Evolutionary conservation across 1,284 basidiomycete genomes (phyloP), one percentile per base, ranked within the genome.

Genomic region (Trichosporon sp.): DNA sequence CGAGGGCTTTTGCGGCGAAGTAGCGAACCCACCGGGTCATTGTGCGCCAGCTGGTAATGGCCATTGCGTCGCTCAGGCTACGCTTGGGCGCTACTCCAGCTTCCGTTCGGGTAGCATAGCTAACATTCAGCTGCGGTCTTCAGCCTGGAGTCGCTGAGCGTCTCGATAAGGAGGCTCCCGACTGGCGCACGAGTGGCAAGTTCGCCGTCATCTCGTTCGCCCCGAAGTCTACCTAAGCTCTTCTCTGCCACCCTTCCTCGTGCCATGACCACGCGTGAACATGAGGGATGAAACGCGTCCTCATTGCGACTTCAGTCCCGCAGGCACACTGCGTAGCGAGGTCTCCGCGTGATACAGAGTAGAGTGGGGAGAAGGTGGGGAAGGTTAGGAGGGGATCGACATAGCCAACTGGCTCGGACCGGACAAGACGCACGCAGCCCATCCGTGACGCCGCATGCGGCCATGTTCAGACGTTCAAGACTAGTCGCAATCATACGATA

Each of bases 161-260:
- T 14, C 67, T 83, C 31, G 77, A 82, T 64, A 74, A 75, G 40
- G 76, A 79, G 66, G 75, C 79, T 4, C 61, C 61, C 37, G 73
- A 78, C 46, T 84, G 83, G 83, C 75, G 82, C 51, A 76, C 80
- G 1, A 82, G 81, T 21, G 83, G 83, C 51, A 83, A 83, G 76
- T 84, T 73, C 59, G 81, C 81, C n/a, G 80, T 83, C 5, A 77
- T 83, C 10, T 81, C 80, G 8, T 83, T 81, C 67, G 76, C 72
- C 10, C 64, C 64, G 7, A 65, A 65, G 21, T 2, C 26, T n/a
- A 19, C 51, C 5, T 63, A 35, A 37, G 32, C 31, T 14, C 14
- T 46, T 37, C 5, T 7, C 43, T n/a, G 43, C 4, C 43, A 43
- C 14, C 11, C 37, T 38, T 10, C 38, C 7, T 16, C 43, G 14